Evolutionary conservation across 805 yeast species (phyloP), one percentile per base, ranked within the genome.

Genomic region (Alloascoidea africana): DNA sequence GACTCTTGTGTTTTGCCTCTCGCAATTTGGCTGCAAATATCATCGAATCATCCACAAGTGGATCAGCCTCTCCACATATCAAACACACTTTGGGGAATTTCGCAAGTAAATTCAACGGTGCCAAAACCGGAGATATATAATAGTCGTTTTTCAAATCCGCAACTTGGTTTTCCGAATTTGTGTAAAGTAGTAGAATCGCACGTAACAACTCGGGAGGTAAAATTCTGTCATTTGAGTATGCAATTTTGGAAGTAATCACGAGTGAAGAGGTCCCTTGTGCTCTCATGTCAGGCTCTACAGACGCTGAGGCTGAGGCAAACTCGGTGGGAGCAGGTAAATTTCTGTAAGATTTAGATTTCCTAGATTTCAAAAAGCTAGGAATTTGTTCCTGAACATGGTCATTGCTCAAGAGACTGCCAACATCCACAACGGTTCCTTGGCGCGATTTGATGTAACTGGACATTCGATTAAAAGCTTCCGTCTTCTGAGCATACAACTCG

Each of bases 21-120:
- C 54, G 39, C 17, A 51, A 36, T 27, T 51, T 41, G 15, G 53
- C 50, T 2, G 52, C 52, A 35, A 51, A 52, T 11, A 52, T 32
- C n/a, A 51, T 48, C 3, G 55, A 45, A 33, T 52, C 55, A 33
- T 51, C 55, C 15, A 52, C 56, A 18, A 51, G 36, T 4, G 55
- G 55, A 44, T 51, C 55, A 13, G 50, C 55, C 34, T 51, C 55
- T 14, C 55, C 55, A 32, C 54, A 46, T 15, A 51, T 38, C 40
- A 51, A 42, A 40, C 52, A 51, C 18, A 49, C 49, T 34, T 50
- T 46, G 14, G 55, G 56, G 36, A 51, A 51, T 41, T 42, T 37
- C 3, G 46, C 49, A 14, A 51, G 40, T 15, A 50, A 37, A 34
- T 44, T 43, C 3, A 37, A 23, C 15, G 56, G 55, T 18, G 55